These are phyloP conservation scores for Candida qinlingensis DNA, from an alignment of 805 yeast species.

Conservation along the genomic window DNA sequence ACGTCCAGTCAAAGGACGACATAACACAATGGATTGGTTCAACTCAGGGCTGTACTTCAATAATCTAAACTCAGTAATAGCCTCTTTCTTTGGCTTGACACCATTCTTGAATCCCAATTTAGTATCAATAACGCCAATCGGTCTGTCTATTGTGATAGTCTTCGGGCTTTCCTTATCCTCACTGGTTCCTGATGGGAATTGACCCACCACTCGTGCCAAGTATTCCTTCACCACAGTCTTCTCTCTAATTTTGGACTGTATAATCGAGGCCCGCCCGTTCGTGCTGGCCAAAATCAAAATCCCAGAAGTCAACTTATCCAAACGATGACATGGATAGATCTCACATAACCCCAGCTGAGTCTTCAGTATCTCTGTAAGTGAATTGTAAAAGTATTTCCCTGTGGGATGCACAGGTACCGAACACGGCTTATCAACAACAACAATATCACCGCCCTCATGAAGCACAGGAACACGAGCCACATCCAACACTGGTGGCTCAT, in stretches of 20 bases:
- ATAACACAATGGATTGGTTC: constrained; percentile 51
- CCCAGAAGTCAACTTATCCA: constrained; percentile 91
- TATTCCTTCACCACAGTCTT: constrained; percentile 76
- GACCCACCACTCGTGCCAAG: constrained; percentile 81
- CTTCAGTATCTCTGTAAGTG: constrained; percentile 75
- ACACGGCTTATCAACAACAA: constrained; percentile 88
- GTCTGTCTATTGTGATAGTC: constrained; percentile 52
- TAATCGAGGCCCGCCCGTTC: constrained; percentile 4
- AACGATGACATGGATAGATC: constrained; percentile 62
- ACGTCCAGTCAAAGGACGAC: constrained; percentile 86
- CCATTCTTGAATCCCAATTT: constrained; percentile 59
- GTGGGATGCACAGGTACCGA: constrained; percentile 97
- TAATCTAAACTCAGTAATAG: constrained; percentile 53
- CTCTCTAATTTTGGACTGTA: constrained; percentile 58
- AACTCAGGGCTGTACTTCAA: constrained; percentile 3
- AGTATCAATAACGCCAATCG: constrained; percentile 67
- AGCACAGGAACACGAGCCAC: constrained; percentile 25
- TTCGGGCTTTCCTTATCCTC: constrained; percentile 11
- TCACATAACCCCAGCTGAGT: constrained; percentile 44
- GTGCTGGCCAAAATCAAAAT: constrained; percentile 56
- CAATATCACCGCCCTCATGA: constrained; percentile 56
- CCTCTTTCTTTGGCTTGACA: constrained; percentile 40
- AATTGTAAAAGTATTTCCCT: constrained; percentile 71
- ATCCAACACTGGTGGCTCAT: constrained; percentile 53
- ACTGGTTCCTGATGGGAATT: constrained; percentile 48